phyloP scores from a whole-genome alignment of 176 grass and related monocot species.

The Oryza nivara region DNA sequence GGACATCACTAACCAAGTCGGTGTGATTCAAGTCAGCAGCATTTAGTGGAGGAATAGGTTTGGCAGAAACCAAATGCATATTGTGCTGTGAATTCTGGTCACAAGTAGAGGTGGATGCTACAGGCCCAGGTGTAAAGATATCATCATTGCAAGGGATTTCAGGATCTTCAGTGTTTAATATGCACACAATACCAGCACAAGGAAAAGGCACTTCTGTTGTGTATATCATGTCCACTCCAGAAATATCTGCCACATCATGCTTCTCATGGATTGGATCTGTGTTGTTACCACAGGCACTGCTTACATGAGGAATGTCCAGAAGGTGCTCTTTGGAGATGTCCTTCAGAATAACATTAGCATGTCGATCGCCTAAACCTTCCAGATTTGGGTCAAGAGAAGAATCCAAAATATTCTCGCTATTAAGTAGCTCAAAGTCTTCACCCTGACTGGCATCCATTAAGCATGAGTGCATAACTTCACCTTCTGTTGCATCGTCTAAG shows the following conservation, averaged over 20 bases:
- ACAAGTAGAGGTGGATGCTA: slow-evolving; percentile 11
- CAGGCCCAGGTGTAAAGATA: slow-evolving; percentile 35
- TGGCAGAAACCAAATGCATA: slow-evolving; percentile 8
- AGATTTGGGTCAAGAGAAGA: slow-evolving; percentile 31
- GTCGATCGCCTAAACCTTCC: slow-evolving; percentile 18
- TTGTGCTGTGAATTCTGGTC: slow-evolving; percentile 34
- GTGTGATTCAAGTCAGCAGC: slow-evolving; percentile 32
- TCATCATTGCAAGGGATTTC: slow-evolving; percentile 56
- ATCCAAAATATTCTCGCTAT: slow-evolving; percentile 25
- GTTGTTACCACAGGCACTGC: slow-evolving; percentile 16
- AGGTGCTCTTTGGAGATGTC: slow-evolving; percentile 1
- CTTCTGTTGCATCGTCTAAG: slow-evolving; percentile 36
- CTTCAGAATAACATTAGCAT: slow-evolving; percentile 19
- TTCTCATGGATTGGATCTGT: slow-evolving; percentile 29
- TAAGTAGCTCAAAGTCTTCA: slow-evolving; percentile 38
- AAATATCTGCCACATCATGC: slow-evolving; percentile 28
- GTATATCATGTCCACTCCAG: slow-evolving; percentile 23
- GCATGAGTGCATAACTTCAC: slow-evolving; percentile 38
- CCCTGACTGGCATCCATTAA: slow-evolving; percentile 29
- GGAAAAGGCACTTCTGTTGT: slow-evolving; percentile 37
- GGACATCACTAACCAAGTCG: slow-evolving; percentile 33
- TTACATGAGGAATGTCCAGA: neutral
- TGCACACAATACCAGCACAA: slow-evolving; percentile 28
- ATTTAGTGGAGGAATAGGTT: slow-evolving; percentile 19
- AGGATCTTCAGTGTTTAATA: slow-evolving; percentile 49